Evolutionary conservation across 768 basidiomycete genomes (phyloP).

Genomic region (Lactifluus hygrophoroides): DNA sequence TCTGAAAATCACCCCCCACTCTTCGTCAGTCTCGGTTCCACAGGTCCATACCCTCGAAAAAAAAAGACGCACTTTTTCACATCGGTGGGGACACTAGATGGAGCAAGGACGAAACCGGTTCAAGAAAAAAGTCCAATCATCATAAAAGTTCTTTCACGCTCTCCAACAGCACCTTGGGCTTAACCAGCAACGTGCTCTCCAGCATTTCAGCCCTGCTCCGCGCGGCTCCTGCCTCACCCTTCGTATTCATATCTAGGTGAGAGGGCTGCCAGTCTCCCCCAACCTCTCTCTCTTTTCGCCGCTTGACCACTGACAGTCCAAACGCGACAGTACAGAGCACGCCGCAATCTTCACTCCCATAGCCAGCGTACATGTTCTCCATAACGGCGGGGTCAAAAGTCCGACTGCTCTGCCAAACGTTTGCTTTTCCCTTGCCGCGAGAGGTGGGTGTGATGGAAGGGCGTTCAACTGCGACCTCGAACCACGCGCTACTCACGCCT

Average conservation of each 20-base stretch:
- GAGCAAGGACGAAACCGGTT: constrained; percentile 9
- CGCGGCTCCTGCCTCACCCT: constrained; percentile 7
- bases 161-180: constrained; percentile 21
- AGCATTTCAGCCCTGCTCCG: constrained; percentile 6
- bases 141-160: constrained; percentile 22
- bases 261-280: constrained; percentile 2
- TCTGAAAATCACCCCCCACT: not conserved
- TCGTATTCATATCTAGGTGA: constrained; percentile 14
- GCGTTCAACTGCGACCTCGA: constrained; percentile 23
- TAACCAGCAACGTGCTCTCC: constrained; percentile 20
- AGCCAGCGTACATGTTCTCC: constrained; percentile 21
- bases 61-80: constrained; percentile 11
- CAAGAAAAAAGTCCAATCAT: constrained; percentile 12
- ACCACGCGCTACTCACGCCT: constrained; percentile 28
- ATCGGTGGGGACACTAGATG: constrained; percentile 1
- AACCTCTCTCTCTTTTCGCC: constrained; percentile 9
- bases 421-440: not conserved
- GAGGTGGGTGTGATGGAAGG: not conserved
- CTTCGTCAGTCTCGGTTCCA: not conserved
- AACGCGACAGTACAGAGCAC: constrained; percentile 19
- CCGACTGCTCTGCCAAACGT: constrained; percentile 1
- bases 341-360: constrained; percentile 14
- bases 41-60: not conserved
- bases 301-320: constrained; percentile 15
- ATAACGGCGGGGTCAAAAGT: constrained; percentile 12